phyloP scores from a whole-genome alignment of 2,329 filamentous ascomycete genomes.

The Byssochlamys sp. region DNA sequence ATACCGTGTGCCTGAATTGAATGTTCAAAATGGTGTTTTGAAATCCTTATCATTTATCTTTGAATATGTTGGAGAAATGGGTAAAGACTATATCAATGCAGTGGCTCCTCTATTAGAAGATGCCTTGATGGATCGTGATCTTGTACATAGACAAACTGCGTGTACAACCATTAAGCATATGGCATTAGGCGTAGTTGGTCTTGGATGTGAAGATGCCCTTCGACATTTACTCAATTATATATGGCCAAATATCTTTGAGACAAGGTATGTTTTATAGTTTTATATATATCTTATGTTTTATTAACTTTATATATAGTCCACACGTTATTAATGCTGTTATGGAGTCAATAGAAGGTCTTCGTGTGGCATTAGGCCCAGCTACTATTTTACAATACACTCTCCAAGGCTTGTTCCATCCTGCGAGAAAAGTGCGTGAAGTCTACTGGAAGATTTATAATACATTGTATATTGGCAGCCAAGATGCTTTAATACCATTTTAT shows the following conservation, averaged over 20 bases:
- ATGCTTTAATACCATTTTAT: conserved; percentile 94
- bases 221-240: conserved; percentile 91
- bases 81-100: conserved; percentile 97
- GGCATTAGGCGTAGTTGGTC: conserved; percentile 88
- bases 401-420: conserved; percentile 94
- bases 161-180: conserved; percentile 98
- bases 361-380: conserved; percentile 96
- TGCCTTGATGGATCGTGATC: conserved; percentile 91
- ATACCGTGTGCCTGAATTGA: conserved; percentile 93
- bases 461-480: conserved; percentile 84
- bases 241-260: conserved; percentile 95
- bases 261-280: too few relatives aligned
- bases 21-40: conserved; percentile 96
- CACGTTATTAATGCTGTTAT: conserved; percentile 98
- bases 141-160: conserved; percentile 96
- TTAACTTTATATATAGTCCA: too few relatives aligned
- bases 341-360: conserved; percentile 91
- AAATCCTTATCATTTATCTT: conserved; percentile 96
- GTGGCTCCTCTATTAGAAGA: conserved; percentile 93
- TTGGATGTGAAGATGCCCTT: conserved; percentile 98
- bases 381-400: too few relatives aligned
- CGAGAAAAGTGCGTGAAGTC: conserved; percentile 81
- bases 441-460: conserved; percentile 98
- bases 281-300: too few relatives aligned
- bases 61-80: conserved; percentile 99